phyloP scores from a whole-genome alignment of 208 protist species.

The Trypanosomatidae sp. region DNA sequence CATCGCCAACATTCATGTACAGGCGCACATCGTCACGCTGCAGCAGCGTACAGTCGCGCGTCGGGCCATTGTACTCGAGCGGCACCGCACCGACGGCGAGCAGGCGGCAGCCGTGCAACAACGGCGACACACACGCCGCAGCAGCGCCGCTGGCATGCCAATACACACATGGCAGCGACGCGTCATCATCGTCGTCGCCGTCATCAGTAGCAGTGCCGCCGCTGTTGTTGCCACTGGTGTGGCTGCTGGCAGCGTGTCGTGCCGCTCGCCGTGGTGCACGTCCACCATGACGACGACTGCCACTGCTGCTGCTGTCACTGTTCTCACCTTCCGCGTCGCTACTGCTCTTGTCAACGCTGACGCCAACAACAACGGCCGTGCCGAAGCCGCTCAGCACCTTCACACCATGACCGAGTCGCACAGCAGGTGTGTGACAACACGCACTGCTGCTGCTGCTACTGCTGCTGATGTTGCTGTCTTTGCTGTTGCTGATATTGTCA shows the following conservation, averaged over 20 bases:
- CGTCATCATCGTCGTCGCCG: too few relatives aligned
- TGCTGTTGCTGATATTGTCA: too few relatives aligned
- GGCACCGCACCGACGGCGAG: slow-evolving; percentile 32
- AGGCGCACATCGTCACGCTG: slow-evolving; percentile 27
- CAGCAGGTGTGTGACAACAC: slow-evolving; percentile 16
- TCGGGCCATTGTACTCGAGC: slow-evolving; percentile 69
- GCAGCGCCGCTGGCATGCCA: slow-evolving; percentile 65
- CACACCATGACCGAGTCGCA: slow-evolving; percentile 23
- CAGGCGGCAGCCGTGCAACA: slow-evolving; percentile 32
- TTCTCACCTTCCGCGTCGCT: not conserved
- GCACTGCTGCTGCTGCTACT: too few relatives aligned
- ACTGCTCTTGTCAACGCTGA: slow-evolving; percentile 8
- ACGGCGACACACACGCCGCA: slow-evolving; percentile 52
- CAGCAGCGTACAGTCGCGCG: slow-evolving; percentile 20
- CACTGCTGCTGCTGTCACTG: too few relatives aligned
- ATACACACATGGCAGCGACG: slow-evolving; percentile 23
- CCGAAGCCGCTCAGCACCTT: slow-evolving; percentile 77
- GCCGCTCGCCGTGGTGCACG: too few relatives aligned
- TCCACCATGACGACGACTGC: too few relatives aligned
- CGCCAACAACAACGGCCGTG: slow-evolving; percentile 48
- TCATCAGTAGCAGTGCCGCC: too few relatives aligned
- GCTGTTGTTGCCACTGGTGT: too few relatives aligned
- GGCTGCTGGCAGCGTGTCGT: too few relatives aligned
- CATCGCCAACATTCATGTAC: slow-evolving; percentile 38
- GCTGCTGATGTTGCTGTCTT: too few relatives aligned